Base-by-base conservation (phyloP, 352 stramenopile species). In the Pythium aphanidermatum region DNA sequence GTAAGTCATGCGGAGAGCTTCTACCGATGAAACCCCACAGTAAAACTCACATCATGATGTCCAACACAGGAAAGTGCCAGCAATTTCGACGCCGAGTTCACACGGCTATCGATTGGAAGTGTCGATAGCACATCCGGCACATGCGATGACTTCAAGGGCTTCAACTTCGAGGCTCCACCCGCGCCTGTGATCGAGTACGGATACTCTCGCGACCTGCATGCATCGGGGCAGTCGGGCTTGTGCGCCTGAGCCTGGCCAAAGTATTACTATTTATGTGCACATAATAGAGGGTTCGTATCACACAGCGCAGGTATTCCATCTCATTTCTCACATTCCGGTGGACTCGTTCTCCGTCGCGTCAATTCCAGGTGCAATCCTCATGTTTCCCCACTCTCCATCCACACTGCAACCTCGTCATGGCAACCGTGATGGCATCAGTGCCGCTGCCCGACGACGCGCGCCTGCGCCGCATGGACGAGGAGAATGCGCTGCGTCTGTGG, bases 1-100 rank as follows among this genome's bases (percentile, higher is more conserved):
- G 70, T 83, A 68, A 37, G 72, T 74, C 2, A 26, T 27, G 36
- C 21, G 7, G 7, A 3, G 7, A 43, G 26, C n/a, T 16, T n/a
- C n/a, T n/a, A n/a, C n/a, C n/a, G n/a, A n/a, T n/a, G n/a, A n/a
- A n/a, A n/a, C n/a, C n/a, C n/a, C n/a, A n/a, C n/a, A n/a, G n/a
- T n/a, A n/a, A n/a, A n/a, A n/a, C n/a, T n/a, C n/a, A n/a, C n/a
- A n/a, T n/a, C n/a, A n/a, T n/a, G n/a, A n/a, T n/a, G n/a, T n/a
- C n/a, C n/a, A n/a, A n/a, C n/a, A n/a, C 29, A 75, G 65, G 63
- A 73, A 12, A 73, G 85, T 24, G 86, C 80, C 0, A 74, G 47
- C 39, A 96, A 96, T 45, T 94, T 97, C 51, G 68, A 89, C 38
- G 52, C 72, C 21, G 83, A 96, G 47, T 96, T 95, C 57, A 95